These are phyloP conservation scores for Rutstroemia sp. DNA, from an alignment of 2,329 filamentous ascomycete genomes.

Conservation along the genomic window DNA sequence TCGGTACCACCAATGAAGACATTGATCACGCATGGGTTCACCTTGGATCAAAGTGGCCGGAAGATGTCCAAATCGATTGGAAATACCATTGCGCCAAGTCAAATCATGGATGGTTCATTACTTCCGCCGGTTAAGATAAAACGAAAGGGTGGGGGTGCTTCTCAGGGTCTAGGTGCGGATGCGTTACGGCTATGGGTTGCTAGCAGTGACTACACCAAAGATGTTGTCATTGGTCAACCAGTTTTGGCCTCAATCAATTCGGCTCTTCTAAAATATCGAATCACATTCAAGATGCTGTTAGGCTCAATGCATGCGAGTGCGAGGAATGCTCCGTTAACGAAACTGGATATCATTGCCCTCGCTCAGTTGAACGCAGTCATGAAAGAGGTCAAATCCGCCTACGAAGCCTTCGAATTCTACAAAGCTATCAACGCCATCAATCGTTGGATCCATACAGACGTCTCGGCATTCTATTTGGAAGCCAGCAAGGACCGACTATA, in stretches of 20 bases:
- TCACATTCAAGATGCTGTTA: conserved; percentile 83
- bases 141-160: conserved; percentile 36
- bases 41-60: conserved; percentile 78
- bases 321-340: conserved; percentile 43
- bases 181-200: conserved; percentile 86
- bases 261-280: conserved; percentile 76
- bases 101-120: conserved; percentile 80
- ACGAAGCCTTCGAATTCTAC: conserved; percentile 72
- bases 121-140: conserved; percentile 50
- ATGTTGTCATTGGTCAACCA: conserved; percentile 73
- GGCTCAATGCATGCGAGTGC: conserved; percentile 54
- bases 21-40: conserved; percentile 94
- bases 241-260: conserved; percentile 72
- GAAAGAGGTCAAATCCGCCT: conserved; percentile 55
- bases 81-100: conserved; percentile 71
- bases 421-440: conserved; percentile 67
- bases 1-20: conserved; percentile 68
- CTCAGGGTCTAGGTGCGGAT: conserved; percentile 75
- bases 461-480: conserved; percentile 93
- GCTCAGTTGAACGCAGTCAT: conserved; percentile 64
- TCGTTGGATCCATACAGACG: conserved; percentile 71
- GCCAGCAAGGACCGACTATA: conserved; percentile 88
- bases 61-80: conserved; percentile 99
- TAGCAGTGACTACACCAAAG: conserved; percentile 82
- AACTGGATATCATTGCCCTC: conserved; percentile 68